Conservation (phyloP, 805 yeast genomes). For the Nakazawaea ernobii region DNA sequence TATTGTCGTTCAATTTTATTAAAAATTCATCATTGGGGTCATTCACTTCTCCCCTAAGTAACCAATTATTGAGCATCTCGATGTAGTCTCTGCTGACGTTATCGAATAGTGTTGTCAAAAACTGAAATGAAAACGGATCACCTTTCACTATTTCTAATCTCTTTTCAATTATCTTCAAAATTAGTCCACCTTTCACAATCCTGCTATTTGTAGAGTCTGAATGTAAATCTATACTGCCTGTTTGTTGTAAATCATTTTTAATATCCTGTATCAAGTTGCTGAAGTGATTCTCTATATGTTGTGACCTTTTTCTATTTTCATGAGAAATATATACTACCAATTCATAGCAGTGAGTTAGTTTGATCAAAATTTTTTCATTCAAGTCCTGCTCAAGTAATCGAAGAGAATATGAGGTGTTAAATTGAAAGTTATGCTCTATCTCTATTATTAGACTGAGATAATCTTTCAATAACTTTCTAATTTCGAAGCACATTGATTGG, state of each 20-base stretch:
- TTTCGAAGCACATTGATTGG: conserved; percentile 64
- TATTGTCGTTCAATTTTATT: conserved; percentile 39
- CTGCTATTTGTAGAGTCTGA: conserved; percentile 48
- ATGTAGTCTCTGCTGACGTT: conserved; percentile 60
- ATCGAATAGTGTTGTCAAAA: conserved; percentile 48
- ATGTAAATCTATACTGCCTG: conserved; percentile 43
- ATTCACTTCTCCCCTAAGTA: conserved; percentile 61
- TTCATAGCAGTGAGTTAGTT: conserved; percentile 52
- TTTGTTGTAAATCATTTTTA: conserved; percentile 33
- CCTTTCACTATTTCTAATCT: conserved; percentile 58
- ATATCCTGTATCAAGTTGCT: conserved; percentile 28
- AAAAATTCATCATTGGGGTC: conserved; percentile 84
- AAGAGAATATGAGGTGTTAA: conserved; percentile 48
- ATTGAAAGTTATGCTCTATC: conserved; percentile 49
- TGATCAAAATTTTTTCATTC: conserved; percentile 26
- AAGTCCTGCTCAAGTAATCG: conserved; percentile 51
- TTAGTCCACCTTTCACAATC: conserved; percentile 73
- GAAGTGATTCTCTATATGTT: conserved; percentile 23
- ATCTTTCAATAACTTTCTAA: conserved; percentile 38
- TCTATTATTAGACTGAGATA: conserved; percentile 29
- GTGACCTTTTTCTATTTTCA: conserved; percentile 35
- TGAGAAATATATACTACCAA: conserved; percentile 46
- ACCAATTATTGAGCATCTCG: conserved; percentile 72
- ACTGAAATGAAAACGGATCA: conserved; percentile 47
- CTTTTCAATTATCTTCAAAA: conserved; percentile 55